phyloP scores from a whole-genome alignment of 768 basidiomycete genomes.

The Leccinellum rugosiceps region DNA sequence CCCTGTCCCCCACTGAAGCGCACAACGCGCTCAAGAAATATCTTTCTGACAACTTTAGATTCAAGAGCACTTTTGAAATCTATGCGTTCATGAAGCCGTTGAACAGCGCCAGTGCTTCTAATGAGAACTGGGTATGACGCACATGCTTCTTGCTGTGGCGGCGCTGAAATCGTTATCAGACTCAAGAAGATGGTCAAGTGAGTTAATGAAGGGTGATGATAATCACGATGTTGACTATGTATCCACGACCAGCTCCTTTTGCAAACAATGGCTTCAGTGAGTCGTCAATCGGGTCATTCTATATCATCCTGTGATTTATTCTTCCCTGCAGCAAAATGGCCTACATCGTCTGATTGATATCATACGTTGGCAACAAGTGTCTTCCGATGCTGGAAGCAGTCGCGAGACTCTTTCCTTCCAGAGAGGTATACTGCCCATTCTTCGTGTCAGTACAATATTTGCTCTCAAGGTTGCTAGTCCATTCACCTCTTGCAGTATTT shows the following conservation, averaged over 20 bases:
- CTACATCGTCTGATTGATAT: slow-evolving; percentile 49
- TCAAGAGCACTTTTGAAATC: slow-evolving; percentile 38
- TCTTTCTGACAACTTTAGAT: slow-evolving; percentile 42
- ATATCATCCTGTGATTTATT: not conserved
- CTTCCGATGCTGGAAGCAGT: slow-evolving; percentile 34
- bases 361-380: slow-evolving; percentile 44
- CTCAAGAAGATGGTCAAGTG: slow-evolving; percentile 52
- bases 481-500: slow-evolving; percentile 42
- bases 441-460: slow-evolving; percentile 38
- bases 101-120: slow-evolving; percentile 37
- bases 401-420: slow-evolving; percentile 52
- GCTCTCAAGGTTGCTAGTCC: not conserved
- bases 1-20: slow-evolving; percentile 43
- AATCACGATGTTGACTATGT: slow-evolving; percentile 3
- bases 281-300: not conserved
- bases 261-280: slow-evolving; percentile 37
- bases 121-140: slow-evolving; percentile 40
- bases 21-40: slow-evolving; percentile 45
- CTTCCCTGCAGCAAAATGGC: slow-evolving; percentile 42
- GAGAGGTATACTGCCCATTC: slow-evolving; percentile 48
- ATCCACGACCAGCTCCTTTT: slow-evolving; percentile 36
- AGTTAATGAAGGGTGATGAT: slow-evolving; percentile 9
- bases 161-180: slow-evolving; percentile 26
- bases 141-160: not conserved
- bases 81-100: slow-evolving; percentile 43